A percentile compares a stretch with the other conserved stretches of the same genome.
Conservation (phyloP, 2,329 filamentous ascomycete species). For the Calonectria fujianensis region DNA sequence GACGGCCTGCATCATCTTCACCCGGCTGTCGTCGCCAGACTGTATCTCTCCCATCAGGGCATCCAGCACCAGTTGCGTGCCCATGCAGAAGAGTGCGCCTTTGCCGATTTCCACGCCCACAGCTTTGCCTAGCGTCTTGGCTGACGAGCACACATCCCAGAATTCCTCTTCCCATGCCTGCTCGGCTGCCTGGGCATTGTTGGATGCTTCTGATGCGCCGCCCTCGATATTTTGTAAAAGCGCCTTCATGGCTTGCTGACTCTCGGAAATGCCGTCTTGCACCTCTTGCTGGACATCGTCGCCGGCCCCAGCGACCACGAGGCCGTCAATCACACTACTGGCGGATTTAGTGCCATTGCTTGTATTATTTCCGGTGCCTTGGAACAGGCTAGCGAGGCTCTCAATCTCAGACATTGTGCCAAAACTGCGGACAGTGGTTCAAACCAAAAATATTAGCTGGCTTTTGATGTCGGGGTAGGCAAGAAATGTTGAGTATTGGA, state of each 20-base stretch:
- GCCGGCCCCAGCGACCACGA: not conserved
- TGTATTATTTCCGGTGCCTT: not conserved
- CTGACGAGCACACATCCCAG: conserved; percentile 8
- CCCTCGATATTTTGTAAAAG: not conserved
- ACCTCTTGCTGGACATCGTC: conserved; percentile 2
- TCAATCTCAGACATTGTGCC: conserved; percentile 10
- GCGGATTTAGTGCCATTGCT: not conserved
- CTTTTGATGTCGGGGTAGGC: not conserved
- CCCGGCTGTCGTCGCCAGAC: not conserved
- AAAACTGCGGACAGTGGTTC: not conserved
- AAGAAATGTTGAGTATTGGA: not conserved
- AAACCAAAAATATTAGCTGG: not conserved
- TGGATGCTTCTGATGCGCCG: not conserved
- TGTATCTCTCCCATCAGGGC: not conserved
- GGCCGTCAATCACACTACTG: not conserved
- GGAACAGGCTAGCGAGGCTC: not conserved
- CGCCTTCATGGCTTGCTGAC: not conserved
- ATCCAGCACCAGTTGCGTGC: not conserved
- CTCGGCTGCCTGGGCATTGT: not conserved
- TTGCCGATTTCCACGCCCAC: conserved; percentile 16
- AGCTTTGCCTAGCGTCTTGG: conserved; percentile 8
- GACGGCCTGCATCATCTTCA: conserved; percentile 5
- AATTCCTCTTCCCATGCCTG: not conserved
- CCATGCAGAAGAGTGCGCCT: not conserved
- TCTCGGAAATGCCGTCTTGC: conserved; percentile 1